These are phyloP conservation scores for Auricularia sp. DNA, from an alignment of 768 basidiomycete genomes.

Conservation along the genomic window DNA sequence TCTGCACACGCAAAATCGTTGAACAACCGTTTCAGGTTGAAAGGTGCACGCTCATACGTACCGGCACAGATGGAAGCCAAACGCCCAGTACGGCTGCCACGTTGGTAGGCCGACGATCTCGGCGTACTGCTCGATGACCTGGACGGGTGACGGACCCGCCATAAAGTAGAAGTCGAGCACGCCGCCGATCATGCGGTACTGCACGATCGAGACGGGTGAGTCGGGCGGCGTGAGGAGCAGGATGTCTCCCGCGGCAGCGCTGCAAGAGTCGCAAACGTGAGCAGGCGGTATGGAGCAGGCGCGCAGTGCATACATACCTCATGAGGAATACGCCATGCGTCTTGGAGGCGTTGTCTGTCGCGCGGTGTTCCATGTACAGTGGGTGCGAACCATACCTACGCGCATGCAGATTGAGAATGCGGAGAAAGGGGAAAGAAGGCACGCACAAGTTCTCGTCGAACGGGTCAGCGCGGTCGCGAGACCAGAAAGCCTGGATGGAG, in stretches of 20 bases:
- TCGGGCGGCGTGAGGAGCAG: constrained; percentile 49
- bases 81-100: constrained; percentile 65
- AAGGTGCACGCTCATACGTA: neutral
- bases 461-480: constrained; percentile 50
- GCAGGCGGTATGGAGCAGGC: neutral
- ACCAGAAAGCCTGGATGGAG: constrained; percentile 61
- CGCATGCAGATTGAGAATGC: neutral
- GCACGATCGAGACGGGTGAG: constrained; percentile 47
- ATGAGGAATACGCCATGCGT: constrained; percentile 75
- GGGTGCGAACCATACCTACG: constrained; percentile 62
- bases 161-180: constrained; percentile 73
- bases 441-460: constrained; percentile 56
- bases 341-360: constrained; percentile 38
- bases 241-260: constrained; percentile 61
- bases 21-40: neutral
- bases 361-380: constrained; percentile 63
- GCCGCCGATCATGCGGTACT: constrained; percentile 68
- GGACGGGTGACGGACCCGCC: constrained; percentile 31
- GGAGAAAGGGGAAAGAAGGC: neutral
- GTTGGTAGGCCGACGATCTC: constrained; percentile 55
- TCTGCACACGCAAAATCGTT: constrained; percentile 22
- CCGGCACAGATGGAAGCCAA: constrained; percentile 58
- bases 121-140: constrained; percentile 51
- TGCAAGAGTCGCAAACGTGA: constrained; percentile 14
- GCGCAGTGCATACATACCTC: constrained; percentile 31